Base-by-base conservation (phyloP, 1,284 basidiomycete species). In the Naganishia sp. region DNA sequence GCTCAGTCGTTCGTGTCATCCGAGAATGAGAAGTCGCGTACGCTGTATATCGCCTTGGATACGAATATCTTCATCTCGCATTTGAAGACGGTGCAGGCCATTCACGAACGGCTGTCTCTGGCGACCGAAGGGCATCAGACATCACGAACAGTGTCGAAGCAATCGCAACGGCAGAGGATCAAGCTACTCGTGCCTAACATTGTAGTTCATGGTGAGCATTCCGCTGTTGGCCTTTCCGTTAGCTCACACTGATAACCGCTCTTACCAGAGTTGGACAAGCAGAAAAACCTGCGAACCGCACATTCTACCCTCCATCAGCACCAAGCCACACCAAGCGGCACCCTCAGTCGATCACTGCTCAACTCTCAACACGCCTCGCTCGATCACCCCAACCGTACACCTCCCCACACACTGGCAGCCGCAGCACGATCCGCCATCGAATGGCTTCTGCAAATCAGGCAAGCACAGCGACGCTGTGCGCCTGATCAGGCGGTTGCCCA, bases 1-100 rank as follows among this genome's bases (percentile, higher is more conserved):
- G 36, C 36, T 13, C 36, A 39, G 36, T 39, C 36, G 7, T 39
- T 13, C 36, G 36, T 7, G 7, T 7, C 36, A 39, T 39, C 36
- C 36, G 36, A 39, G 36, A 39, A 39, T 39, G 1, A 1, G 36
- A 2, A 9, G 13, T 13, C 36, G 0, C 36, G 36, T 39, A 39
- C 36, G 36, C 42, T 45, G 25, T 75, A 72, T 54, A 55, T 77
- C 13, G 73, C 70, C 6, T 49, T 77, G 7, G 76, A 77, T 53
- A 77, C 76, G 44, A 77, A 77, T 50, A 66, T 76, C 65, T 67
- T 76, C 48, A 73, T 77, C 52, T 56, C 66, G 25, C 71, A 75
- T 48, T 64, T 77, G 6, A 66, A 60, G 31, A 46, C 65, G 25
- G 61, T 73, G 28, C 66, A 70, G 55, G 55, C 63, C 1, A 52